These are phyloP conservation scores for Sporothrix sp. DNA, from an alignment of 2,329 filamentous ascomycete species.

Conservation along the genomic window DNA sequence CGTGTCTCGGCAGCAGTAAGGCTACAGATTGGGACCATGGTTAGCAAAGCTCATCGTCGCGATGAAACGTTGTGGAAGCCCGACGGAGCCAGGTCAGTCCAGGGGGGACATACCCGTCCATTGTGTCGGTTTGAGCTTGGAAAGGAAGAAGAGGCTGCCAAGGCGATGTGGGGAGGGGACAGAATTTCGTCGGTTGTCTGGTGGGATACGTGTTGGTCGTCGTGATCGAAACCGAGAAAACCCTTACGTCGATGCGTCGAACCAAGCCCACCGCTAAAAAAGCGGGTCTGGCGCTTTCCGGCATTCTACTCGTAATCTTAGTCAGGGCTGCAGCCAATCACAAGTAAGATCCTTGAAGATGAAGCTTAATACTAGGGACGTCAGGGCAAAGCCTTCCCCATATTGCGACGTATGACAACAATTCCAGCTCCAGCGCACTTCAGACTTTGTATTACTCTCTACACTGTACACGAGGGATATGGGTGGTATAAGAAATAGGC, in stretches of 20 bases:
- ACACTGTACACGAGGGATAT: no score
- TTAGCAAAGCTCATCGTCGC: conserved; percentile 2
- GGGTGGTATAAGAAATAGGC: no score
- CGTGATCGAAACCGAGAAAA: neutral
- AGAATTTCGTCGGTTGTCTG: neutral
- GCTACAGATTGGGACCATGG: neutral
- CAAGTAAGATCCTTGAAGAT: no score
- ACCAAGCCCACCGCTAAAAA: conserved; percentile 2
- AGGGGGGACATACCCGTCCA: conserved; percentile 19
- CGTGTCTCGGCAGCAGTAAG: conserved; percentile 40
- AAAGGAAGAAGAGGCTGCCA: neutral
- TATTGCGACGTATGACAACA: no score
- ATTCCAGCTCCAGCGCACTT: no score
- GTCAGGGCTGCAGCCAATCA: neutral
- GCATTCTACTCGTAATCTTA: neutral
- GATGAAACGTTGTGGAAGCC: neutral
- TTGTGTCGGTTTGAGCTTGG: neutral
- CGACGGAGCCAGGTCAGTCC: neutral
- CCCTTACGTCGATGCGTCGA: conserved; percentile 1
- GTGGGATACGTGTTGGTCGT: neutral
- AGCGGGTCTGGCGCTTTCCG: neutral
- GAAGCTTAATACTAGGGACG: no score
- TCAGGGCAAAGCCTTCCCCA: no score
- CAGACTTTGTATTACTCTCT: neutral
- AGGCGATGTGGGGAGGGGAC: no score